Evolutionary conservation across 2,329 filamentous ascomycete genomes (phyloP).

Genomic region (Ceratocystis colombiana): DNA sequence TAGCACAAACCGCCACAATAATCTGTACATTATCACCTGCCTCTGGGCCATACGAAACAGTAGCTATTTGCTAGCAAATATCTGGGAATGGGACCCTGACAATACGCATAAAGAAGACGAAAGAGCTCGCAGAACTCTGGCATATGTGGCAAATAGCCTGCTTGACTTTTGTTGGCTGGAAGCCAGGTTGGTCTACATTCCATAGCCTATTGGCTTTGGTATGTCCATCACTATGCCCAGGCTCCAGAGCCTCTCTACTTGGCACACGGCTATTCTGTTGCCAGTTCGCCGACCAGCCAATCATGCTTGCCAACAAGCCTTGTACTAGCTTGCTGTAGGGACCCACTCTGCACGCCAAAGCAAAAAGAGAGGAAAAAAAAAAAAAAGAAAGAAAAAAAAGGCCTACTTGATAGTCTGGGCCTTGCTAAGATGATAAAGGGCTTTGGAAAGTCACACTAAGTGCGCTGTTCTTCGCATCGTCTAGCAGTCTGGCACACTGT

Average conservation of each 20-base stretch:
- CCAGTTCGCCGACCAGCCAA: not conserved
- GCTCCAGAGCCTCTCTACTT: slow-evolving; percentile 1
- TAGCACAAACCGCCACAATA: too few species aligned
- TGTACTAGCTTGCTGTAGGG: not conserved
- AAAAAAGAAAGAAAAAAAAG: too few species aligned
- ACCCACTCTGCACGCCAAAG: not conserved
- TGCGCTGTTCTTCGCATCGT: not conserved
- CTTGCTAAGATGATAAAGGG: not conserved
- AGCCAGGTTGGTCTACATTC: too few species aligned
- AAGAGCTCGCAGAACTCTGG: too few species aligned
- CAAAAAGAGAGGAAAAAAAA: not conserved
- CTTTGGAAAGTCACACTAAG: not conserved
- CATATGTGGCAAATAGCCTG: too few species aligned
- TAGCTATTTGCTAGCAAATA: too few species aligned
- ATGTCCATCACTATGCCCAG: not conserved
- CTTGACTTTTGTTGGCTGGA: too few species aligned
- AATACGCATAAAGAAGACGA: too few species aligned
- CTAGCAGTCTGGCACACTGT: not conserved
- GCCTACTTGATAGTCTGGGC: not conserved
- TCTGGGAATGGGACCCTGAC: too few species aligned
- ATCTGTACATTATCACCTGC: too few species aligned
- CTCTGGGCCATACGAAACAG: not conserved
- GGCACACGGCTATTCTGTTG: not conserved
- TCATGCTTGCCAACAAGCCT: not conserved
- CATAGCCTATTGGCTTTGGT: too few species aligned